phyloP scores from a whole-genome alignment of 192 early-diverging fungal species.

The Coemansia sp. region DNA sequence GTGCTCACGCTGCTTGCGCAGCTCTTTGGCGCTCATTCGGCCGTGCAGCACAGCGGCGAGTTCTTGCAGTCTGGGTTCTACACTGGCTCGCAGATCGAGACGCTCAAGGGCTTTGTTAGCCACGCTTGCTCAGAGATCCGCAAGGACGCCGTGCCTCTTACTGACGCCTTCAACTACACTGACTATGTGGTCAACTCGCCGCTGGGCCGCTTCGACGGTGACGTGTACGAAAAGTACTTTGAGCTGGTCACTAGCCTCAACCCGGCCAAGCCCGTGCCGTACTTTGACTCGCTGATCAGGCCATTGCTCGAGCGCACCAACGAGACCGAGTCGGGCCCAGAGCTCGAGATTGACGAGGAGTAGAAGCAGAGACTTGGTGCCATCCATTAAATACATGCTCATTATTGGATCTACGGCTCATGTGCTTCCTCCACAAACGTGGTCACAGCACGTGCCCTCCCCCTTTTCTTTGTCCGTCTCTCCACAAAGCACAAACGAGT shows the following conservation, averaged over 20 bases:
- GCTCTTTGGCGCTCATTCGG: conserved; percentile 81
- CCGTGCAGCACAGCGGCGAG: conserved; percentile 75
- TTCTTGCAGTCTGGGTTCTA: conserved; percentile 89
- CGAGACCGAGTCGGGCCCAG: conserved; percentile 56
- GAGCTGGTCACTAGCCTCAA: conserved; percentile 75
- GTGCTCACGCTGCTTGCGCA: conserved; percentile 69
- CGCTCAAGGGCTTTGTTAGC: conserved; percentile 64
- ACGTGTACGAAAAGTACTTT: conserved; percentile 86
- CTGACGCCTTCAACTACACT: conserved; percentile 84
- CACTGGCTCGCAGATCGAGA: conserved; percentile 65
- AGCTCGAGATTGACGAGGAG: conserved; percentile 67
- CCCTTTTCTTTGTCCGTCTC: neutral
- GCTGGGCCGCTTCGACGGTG: conserved; percentile 79
- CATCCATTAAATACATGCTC: no score
- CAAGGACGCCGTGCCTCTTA: conserved; percentile 75
- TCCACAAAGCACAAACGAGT: no score
- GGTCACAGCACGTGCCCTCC: neutral
- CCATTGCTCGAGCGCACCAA: conserved; percentile 66
- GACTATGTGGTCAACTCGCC: conserved; percentile 91
- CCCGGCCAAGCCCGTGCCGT: conserved; percentile 66
- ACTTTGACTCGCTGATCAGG: conserved; percentile 76
- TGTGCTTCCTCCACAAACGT: neutral
- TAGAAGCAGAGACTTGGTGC: no score
- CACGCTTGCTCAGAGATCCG: conserved; percentile 67
- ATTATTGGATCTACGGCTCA: neutral